phyloP scores from a whole-genome alignment of 305 asterid genomes.

The Fraxinus nigra region DNA sequence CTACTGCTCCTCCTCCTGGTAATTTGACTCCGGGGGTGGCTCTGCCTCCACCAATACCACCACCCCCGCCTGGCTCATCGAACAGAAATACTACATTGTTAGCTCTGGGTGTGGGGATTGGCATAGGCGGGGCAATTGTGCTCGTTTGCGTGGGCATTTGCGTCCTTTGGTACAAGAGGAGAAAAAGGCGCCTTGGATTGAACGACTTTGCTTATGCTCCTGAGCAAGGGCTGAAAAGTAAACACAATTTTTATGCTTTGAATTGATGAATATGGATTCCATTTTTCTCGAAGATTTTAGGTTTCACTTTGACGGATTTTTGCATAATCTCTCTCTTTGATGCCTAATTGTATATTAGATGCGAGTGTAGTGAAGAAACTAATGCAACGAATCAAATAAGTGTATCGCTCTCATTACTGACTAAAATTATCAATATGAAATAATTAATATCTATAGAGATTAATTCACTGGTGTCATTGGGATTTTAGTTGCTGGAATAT shows the following conservation, averaged over 20 bases:
- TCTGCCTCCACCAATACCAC: not conserved
- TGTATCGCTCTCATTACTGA: not conserved
- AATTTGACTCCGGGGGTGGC: conserved; percentile 22
- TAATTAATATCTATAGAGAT: not conserved
- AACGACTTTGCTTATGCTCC: conserved; percentile 32
- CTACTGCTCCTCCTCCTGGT: conserved; percentile 26
- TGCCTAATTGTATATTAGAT: not conserved
- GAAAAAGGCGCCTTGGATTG: conserved; percentile 41
- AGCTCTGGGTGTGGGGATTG: conserved; percentile 80
- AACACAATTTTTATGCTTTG: not conserved
- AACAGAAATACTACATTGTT: conserved; percentile 39
- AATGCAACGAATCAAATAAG: not conserved
- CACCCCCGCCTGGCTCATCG: conserved; percentile 13
- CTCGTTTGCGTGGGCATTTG: conserved; percentile 64
- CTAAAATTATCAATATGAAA: not conserved
- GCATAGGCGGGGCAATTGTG: conserved; percentile 72
- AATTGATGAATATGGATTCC: not conserved
- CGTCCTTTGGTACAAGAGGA: conserved; percentile 62
- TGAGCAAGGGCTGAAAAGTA: conserved; percentile 52
- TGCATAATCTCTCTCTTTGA: not conserved
- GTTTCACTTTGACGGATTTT: not conserved
- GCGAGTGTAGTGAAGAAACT: not conserved
- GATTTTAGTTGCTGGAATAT: not conserved
- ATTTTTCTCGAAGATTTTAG: not conserved
- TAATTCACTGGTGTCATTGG: not conserved